Evolutionary conservation across 1,284 basidiomycete species (phyloP).

Genomic region (Cryptococcus sp.): DNA sequence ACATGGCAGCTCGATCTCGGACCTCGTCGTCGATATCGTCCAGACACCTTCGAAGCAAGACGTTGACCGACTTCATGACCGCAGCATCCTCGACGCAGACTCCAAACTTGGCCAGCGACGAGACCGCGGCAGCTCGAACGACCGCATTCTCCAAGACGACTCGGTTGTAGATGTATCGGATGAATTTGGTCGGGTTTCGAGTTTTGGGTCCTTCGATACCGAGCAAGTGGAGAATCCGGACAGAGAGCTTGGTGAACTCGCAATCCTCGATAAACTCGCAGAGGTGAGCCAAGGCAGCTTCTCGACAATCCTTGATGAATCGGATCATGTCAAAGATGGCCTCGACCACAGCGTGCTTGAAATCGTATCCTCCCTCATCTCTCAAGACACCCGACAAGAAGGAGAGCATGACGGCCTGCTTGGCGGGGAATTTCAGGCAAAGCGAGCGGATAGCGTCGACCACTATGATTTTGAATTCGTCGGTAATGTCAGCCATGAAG

Average conservation of each 20-base stretch:
- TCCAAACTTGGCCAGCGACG: conserved; percentile 94
- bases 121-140: conserved; percentile 92
- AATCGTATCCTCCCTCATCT: conserved; percentile 98
- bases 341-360: conserved; percentile 98
- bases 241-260: conserved; percentile 98
- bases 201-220: conserved; percentile 95
- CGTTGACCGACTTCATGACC: conserved; percentile 78
- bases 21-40: conserved; percentile 99
- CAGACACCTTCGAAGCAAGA: conserved; percentile 83
- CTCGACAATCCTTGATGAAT: conserved; percentile 90
- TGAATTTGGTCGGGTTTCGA: conserved; percentile 93
- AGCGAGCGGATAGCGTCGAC: conserved; percentile 97
- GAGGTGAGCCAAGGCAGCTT: conserved; percentile 91
- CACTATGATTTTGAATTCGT: conserved; percentile 99
- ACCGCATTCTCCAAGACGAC: conserved; percentile 98
- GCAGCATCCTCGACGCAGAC: conserved; percentile 72
- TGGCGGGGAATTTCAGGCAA: conserved; percentile 96
- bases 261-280: conserved; percentile 99
- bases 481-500: conserved; percentile 99
- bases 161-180: conserved; percentile 99
- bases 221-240: conserved; percentile 90
- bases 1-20: conserved; percentile 92
- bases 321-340: conserved; percentile 99
- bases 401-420: conserved; percentile 90
- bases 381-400: conserved; percentile 91